Evolutionary conservation across 192 early-diverging fungal species (phyloP).

Genomic region (Backusella sp.): DNA sequence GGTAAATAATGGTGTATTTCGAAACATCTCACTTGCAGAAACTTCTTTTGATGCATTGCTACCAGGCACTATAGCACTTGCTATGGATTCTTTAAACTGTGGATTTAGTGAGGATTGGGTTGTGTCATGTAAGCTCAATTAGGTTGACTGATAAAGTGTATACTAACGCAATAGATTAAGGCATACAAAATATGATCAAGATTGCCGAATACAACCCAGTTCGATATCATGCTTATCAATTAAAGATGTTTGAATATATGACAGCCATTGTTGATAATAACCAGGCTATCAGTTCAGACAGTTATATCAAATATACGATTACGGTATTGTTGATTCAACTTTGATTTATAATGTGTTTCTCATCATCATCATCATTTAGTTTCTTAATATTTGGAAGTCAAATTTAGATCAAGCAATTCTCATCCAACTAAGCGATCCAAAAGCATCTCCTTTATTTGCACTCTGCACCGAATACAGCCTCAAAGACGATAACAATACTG

Average conservation of each 20-base stretch:
- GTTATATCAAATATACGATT: background rate
- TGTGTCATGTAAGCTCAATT: slow-evolving; percentile 38
- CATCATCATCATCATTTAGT: background rate
- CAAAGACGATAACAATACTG: background rate
- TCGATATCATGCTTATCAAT: slow-evolving; percentile 10
- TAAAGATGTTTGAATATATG: slow-evolving; percentile 4
- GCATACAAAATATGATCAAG: background rate
- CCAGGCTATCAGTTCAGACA: background rate
- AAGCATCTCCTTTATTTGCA: slow-evolving; percentile 18
- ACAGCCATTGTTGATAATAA: background rate
- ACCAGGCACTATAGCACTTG: slow-evolving; percentile 34
- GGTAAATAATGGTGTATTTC: background rate
- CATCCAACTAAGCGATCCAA: slow-evolving; percentile 8
- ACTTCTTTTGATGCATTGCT: slow-evolving; percentile 29
- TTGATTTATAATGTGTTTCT: background rate
- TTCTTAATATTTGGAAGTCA: slow-evolving; percentile 11
- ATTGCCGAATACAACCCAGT: background rate
- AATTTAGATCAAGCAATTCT: slow-evolving; percentile 15
- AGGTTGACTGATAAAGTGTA: too few relatives aligned
- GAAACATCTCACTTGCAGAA: background rate
- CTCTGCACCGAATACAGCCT: background rate
- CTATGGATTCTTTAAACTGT: slow-evolving; percentile 24
- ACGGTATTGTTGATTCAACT: background rate
- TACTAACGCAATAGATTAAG: background rate
- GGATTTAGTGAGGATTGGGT: slow-evolving; percentile 38